phyloP scores from a whole-genome alignment of 371 early-diverging fungal species.

The Syncephalis fuscata region DNA sequence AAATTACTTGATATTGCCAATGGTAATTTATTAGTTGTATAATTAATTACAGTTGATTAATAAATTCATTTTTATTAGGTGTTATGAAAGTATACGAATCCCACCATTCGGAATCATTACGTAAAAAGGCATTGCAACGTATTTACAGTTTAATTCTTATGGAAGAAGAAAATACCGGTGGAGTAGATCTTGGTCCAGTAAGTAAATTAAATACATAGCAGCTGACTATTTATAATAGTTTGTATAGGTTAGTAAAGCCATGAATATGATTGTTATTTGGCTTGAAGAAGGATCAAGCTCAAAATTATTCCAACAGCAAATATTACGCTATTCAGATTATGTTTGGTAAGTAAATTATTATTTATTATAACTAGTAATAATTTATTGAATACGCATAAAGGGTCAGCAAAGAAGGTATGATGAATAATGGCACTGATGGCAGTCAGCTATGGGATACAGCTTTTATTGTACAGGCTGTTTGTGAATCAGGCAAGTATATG shows the following conservation, averaged over 20 bases:
- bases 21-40: constrained; percentile 15
- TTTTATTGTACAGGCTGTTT: constrained; percentile 65
- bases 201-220: no score
- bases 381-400: constrained; percentile 6
- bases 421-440: constrained; percentile 95
- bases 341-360: constrained; percentile 37
- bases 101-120: constrained; percentile 22
- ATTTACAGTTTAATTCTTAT: constrained; percentile 62
- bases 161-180: constrained; percentile 85
- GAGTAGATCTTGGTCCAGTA: constrained; percentile 76
- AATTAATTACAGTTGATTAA: no score
- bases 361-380: neutral
- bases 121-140: constrained; percentile 52
- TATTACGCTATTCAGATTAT: constrained; percentile 56
- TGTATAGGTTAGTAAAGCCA: constrained; percentile 63
- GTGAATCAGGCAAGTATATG: constrained; percentile 27
- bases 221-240: no score
- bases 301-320: constrained; percentile 55
- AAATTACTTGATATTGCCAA: constrained; percentile 57
- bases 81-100: constrained; percentile 46
- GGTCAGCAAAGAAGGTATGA: constrained; percentile 81
- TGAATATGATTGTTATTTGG: constrained; percentile 74
- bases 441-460: constrained; percentile 95
- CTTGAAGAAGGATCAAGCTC: constrained; percentile 82
- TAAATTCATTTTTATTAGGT: constrained; percentile 12